A percentile compares a stretch with the other conserved stretches of the same genome.
Conservation (phyloP, 805 yeast species). For the Candida nemodendra region DNA sequence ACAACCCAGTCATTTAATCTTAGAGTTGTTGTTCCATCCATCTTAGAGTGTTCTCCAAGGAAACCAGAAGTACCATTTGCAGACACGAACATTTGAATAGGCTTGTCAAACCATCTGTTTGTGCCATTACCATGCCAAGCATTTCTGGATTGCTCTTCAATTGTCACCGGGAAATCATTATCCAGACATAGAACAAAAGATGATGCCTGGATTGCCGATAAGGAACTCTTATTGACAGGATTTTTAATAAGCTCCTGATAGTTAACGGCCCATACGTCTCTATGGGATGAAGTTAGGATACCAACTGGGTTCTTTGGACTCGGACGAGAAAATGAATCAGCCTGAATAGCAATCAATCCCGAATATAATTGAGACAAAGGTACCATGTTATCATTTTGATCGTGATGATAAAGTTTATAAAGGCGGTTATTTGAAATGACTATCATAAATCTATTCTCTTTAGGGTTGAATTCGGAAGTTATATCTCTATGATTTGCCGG, state of each 20-base stretch:
- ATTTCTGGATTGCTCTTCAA: slow-evolving; percentile 79
- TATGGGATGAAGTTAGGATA: slow-evolving; percentile 74
- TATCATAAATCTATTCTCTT: slow-evolving; percentile 62
- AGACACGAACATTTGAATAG: slow-evolving; percentile 77
- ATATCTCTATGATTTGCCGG: slow-evolving; percentile 69
- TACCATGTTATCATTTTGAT: slow-evolving; percentile 41
- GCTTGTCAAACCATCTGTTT: slow-evolving; percentile 91
- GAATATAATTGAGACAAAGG: slow-evolving; percentile 49
- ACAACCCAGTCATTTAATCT: slow-evolving; percentile 77
- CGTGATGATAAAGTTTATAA: slow-evolving; percentile 71
- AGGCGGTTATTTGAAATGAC: slow-evolving; percentile 76
- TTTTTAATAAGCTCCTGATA: slow-evolving; percentile 57
- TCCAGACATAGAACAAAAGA: slow-evolving; percentile 84
- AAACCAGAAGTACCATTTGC: slow-evolving; percentile 89
- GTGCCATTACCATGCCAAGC: slow-evolving; percentile 96
- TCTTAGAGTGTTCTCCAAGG: slow-evolving; percentile 93
- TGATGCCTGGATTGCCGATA: slow-evolving; percentile 70
- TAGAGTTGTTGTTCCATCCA: slow-evolving; percentile 97
- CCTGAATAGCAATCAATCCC: slow-evolving; percentile 57
- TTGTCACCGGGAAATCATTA: slow-evolving; percentile 64
- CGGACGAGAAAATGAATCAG: slow-evolving; percentile 32
- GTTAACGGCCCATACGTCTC: slow-evolving; percentile 74
- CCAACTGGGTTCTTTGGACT: slow-evolving; percentile 62
- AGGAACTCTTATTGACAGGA: slow-evolving; percentile 58
- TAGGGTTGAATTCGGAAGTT: slow-evolving; percentile 45